Evolutionary conservation across 148 eudicot genomes (phyloP).

Genomic region (Heliosperma pusillum): DNA sequence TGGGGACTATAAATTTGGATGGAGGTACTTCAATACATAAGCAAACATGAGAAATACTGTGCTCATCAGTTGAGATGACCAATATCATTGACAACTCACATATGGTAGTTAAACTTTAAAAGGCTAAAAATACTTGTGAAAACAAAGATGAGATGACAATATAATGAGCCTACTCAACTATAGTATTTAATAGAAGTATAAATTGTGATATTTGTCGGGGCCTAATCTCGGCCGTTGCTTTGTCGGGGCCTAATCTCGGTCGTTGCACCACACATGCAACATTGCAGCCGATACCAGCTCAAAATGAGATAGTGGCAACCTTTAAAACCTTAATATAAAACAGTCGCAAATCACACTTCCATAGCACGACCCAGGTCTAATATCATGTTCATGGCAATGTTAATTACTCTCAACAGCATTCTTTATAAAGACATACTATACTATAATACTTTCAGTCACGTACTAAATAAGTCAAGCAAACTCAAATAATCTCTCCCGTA

Average conservation of each 20-base stretch:
- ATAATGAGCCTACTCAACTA: not conserved
- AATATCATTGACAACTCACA: not conserved
- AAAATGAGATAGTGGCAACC: not conserved
- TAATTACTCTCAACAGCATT: not conserved
- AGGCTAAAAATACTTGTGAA: not conserved
- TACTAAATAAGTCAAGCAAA: not conserved
- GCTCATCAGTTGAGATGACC: not conserved
- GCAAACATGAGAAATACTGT: not conserved
- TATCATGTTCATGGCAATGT: not conserved
- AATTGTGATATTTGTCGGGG: too few species aligned
- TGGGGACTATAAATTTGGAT: too few species aligned
- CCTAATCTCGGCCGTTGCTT: too few species aligned
- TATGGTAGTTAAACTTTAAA: not conserved
- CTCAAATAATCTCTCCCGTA: constrained; percentile 79
- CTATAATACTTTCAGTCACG: not conserved
- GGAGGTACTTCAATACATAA: not conserved
- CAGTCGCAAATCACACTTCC: not conserved
- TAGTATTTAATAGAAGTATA: not conserved
- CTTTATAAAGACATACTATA: not conserved
- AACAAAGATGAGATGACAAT: not conserved
- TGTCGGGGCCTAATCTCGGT: too few species aligned
- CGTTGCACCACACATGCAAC: too few species aligned
- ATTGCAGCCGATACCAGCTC: too few species aligned
- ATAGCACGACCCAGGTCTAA: not conserved
- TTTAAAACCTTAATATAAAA: not conserved